phyloP scores from a whole-genome alignment of 73 alveolate species.

The Blepharisma stoltei region DNA sequence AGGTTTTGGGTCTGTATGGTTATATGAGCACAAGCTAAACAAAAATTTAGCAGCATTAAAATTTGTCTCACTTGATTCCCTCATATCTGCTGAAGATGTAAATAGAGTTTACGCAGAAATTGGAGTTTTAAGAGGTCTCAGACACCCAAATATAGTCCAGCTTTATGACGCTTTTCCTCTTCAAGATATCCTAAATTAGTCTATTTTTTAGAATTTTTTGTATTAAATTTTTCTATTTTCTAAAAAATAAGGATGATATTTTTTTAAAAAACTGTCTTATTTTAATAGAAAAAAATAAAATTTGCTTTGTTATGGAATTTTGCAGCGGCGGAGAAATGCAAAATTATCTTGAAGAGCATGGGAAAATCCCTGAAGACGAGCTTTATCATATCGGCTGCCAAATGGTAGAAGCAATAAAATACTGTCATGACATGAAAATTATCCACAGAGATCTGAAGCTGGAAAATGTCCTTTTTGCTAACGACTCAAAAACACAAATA shows the following conservation, averaged over 20 bases:
- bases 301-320: slow-evolving; percentile 65
- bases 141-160: neutral
- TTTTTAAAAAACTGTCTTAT: too few relatives aligned
- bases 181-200: too few relatives aligned
- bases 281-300: too few relatives aligned
- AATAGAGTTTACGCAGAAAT: neutral
- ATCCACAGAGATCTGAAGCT: slow-evolving; percentile 92
- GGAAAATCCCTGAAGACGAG: slow-evolving; percentile 67
- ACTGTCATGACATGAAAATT: slow-evolving; percentile 82
- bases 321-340: slow-evolving; percentile 82
- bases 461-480: slow-evolving; percentile 62
- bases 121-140: neutral
- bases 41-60: slow-evolving; percentile 44
- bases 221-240: too few relatives aligned
- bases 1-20: slow-evolving; percentile 47
- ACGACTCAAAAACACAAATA: neutral
- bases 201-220: too few relatives aligned
- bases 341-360: slow-evolving; percentile 46
- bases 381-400: slow-evolving; percentile 73
- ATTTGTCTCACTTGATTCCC: slow-evolving; percentile 42
- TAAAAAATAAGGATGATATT: too few relatives aligned
- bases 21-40: slow-evolving; percentile 39
- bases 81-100: neutral
- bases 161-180: neutral
- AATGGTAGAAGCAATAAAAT: slow-evolving; percentile 69